Base-by-base conservation (phyloP, 257 asterid species). In the Parsonsia alboflavescens region DNA sequence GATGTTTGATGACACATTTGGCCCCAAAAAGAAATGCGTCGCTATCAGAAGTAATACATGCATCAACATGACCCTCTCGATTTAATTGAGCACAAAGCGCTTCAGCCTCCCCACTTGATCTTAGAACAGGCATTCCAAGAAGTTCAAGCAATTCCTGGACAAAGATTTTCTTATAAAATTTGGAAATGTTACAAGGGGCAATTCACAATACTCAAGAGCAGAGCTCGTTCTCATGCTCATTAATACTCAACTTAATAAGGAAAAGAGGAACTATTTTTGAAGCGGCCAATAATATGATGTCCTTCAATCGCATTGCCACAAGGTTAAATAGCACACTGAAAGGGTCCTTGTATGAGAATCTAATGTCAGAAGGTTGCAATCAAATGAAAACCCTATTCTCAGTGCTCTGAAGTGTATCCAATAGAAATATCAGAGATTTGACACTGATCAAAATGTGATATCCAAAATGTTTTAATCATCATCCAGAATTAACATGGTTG, bases 11-110 rank as follows among this genome's bases (percentile, higher is more conserved):
- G 63, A 92, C 92, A 75, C 97, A 95, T 64, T 79, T 85, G 45
- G 96, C 94, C 65, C 98, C 99, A 67, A 87, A 90, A 22, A 92
- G 96, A 79, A 95, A 88, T 59, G 93, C 96, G 80, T 95, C 97
- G 13, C 96, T 92, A 76, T 95, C 97, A 76, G 99, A 85, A 70
- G 98, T 95, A 79, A 95, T 84, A 77, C 99, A 95, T 46, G 96
- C 99, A 89, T 90, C 98, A 71, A 92, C 96, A 65, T 28, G 84
- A 22, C 96, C 96, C 77, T 87, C 96, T 80, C 93, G 81, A 80
- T 92, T 94, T 73, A 94, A 84, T 70, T 92, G 89, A 19, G 98
- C 97, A 85, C 96, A 92, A 10, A 94, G 89, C 26, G 99, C 99
- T 88, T 92, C 99, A 26, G 99, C 99, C 82, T 95, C 99, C 49